phyloP scores from a whole-genome alignment of 306 rosid genomes.

The Quillaja saponaria region DNA sequence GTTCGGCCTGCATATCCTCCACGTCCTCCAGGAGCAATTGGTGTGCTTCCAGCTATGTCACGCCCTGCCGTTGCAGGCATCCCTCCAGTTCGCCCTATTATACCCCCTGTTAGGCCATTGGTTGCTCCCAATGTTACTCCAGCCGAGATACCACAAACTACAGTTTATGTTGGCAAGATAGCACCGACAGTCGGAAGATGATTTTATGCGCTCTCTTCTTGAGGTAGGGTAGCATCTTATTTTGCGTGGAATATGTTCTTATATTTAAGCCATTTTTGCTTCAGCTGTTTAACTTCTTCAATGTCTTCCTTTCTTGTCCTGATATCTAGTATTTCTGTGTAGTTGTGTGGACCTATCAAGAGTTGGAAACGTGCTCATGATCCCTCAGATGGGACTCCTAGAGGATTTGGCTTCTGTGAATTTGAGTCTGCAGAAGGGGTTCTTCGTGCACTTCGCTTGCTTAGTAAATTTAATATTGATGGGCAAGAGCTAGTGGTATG shows the following conservation, averaged over 20 bases:
- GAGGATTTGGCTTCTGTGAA: slow-evolving; percentile 90
- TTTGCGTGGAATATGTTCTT: slow-evolving; percentile 3
- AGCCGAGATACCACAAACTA: slow-evolving; percentile 79
- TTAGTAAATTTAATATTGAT: slow-evolving; percentile 78
- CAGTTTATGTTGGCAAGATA: slow-evolving; percentile 89
- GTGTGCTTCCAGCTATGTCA: slow-evolving; percentile 60
- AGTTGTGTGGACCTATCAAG: slow-evolving; percentile 95
- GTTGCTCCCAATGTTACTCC: slow-evolving; percentile 70
- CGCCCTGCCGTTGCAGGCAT: slow-evolving; percentile 83
- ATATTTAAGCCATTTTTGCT: neutral
- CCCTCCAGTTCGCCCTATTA: slow-evolving; percentile 79
- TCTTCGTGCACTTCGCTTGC: slow-evolving; percentile 89
- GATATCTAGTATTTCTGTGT: slow-evolving; percentile 24
- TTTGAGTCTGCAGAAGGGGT: slow-evolving; percentile 98
- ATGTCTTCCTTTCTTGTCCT: neutral
- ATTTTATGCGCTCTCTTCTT: slow-evolving; percentile 78
- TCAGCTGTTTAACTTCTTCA: neutral
- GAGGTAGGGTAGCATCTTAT: slow-evolving; percentile 52
- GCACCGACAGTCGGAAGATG: slow-evolving; percentile 89
- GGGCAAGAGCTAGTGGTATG: slow-evolving; percentile 93
- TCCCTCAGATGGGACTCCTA: slow-evolving; percentile 84
- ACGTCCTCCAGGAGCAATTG: slow-evolving; percentile 76
- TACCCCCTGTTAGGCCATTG: slow-evolving; percentile 77
- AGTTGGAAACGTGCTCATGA: slow-evolving; percentile 94
- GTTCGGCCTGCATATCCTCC: slow-evolving; percentile 74